phyloP scores from a whole-genome alignment of 495 filamentous ascomycete species.

The Margaritispora aquatica region DNA sequence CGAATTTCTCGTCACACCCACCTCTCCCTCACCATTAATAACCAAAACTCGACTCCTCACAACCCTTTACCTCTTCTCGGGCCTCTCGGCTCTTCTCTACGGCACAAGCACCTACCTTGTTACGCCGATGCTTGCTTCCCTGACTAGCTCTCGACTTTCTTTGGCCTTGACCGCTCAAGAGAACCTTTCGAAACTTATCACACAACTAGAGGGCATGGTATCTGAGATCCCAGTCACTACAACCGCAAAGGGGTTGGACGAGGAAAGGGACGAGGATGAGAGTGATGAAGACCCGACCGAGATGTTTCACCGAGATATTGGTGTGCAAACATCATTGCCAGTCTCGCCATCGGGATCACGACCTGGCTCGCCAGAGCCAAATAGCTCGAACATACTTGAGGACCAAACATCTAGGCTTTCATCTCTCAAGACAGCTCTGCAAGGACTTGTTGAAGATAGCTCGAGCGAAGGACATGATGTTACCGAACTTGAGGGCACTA shows the following conservation, averaged over 20 bases:
- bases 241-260: not conserved
- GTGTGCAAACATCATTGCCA: slow-evolving; percentile 73
- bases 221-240: slow-evolving; percentile 40
- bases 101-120: slow-evolving; percentile 75
- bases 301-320: slow-evolving; percentile 85
- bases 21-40: slow-evolving; percentile 58
- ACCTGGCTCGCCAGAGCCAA: slow-evolving; percentile 28
- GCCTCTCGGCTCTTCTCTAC: slow-evolving; percentile 67
- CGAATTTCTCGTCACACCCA: slow-evolving; percentile 77
- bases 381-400: slow-evolving; percentile 21
- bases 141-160: slow-evolving; percentile 73
- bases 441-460: slow-evolving; percentile 44
- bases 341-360: slow-evolving; percentile 28
- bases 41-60: slow-evolving; percentile 68
- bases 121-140: slow-evolving; percentile 70
- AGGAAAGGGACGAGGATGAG: slow-evolving; percentile 33
- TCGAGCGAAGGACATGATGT: slow-evolving; percentile 30
- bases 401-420: slow-evolving; percentile 32
- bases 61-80: slow-evolving; percentile 70
- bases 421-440: slow-evolving; percentile 47
- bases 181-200: slow-evolving; percentile 64
- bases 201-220: slow-evolving; percentile 63
- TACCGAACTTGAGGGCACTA: slow-evolving; percentile 24
- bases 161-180: slow-evolving; percentile 60
- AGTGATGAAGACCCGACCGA: slow-evolving; percentile 63